Conservation (phyloP, 352 stramenopile genomes). For the Globisporangium sylvaticum region DNA sequence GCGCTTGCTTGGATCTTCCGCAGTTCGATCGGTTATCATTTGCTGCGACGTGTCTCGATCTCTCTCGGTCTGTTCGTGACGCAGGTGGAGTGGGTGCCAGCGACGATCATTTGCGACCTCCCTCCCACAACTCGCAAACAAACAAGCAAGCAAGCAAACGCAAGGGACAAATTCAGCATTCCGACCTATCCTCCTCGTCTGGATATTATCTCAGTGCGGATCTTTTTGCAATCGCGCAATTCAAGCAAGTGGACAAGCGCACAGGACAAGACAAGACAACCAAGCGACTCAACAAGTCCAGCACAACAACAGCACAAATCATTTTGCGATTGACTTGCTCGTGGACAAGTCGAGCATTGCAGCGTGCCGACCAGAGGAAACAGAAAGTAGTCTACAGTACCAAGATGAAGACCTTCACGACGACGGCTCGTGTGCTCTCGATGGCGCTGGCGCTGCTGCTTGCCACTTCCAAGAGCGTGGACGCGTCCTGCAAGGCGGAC, state of each 20-base stretch:
- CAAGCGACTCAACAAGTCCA: not conserved
- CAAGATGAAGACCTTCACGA: not conserved
- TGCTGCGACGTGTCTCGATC: not conserved
- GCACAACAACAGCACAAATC: not conserved
- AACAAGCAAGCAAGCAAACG: not conserved
- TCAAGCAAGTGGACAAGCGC: not conserved
- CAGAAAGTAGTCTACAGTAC: not conserved
- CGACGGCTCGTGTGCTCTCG: not conserved
- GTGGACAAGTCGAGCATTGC: not conserved
- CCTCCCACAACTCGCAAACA: not conserved
- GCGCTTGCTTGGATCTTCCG: not conserved
- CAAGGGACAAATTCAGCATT: not conserved
- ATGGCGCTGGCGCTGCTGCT: not conserved
- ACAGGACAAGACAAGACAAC: not conserved
- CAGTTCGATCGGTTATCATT: not conserved
- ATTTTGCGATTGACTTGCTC: not conserved
- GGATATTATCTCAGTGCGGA: not conserved
- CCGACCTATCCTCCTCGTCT: not conserved
- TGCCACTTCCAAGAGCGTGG: not conserved
- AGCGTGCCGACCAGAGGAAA: not conserved
- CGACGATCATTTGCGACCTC: not conserved
- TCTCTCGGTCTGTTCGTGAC: not conserved
- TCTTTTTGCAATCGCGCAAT: not conserved
- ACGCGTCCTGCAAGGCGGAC: not conserved
- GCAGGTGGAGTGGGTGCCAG: not conserved